These are phyloP conservation scores for Streptanthus diversifolius DNA, from an alignment of 345 rosid genomes.

Conservation along the genomic window DNA sequence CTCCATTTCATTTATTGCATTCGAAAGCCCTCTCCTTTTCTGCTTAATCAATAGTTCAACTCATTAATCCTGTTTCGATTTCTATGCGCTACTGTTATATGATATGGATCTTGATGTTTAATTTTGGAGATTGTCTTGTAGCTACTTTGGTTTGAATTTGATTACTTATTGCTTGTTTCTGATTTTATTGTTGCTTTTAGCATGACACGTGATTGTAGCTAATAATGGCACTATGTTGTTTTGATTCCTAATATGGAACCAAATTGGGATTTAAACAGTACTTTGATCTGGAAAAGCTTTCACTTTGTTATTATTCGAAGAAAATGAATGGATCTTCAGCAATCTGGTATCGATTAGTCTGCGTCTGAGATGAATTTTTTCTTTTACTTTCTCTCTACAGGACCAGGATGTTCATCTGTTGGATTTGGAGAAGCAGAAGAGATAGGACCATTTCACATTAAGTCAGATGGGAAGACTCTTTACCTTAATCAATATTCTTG, in stretches of 20 bases:
- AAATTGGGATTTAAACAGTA: background rate
- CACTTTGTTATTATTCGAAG: background rate
- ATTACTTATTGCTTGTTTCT: background rate
- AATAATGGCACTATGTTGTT: background rate
- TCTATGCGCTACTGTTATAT: conserved; percentile 2
- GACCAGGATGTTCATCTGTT: conserved; percentile 96
- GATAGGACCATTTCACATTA: conserved; percentile 87
- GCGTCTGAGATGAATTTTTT: background rate
- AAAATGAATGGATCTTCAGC: background rate
- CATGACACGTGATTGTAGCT: background rate
- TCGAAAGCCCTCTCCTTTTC: background rate
- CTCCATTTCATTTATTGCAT: background rate
- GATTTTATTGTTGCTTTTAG: background rate
- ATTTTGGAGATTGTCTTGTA: background rate
- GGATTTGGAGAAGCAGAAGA: conserved; percentile 91
- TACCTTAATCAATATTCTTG: conserved; percentile 83
- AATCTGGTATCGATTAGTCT: background rate
- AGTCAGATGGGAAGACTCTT: conserved; percentile 68
- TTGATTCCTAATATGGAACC: background rate
- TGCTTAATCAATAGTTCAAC: background rate
- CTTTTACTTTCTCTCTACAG: conserved; percentile 29
- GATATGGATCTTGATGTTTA: background rate
- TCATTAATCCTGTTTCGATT: background rate
- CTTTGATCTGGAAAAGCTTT: background rate
- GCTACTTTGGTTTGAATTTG: background rate